Evolutionary conservation across 2,329 filamentous ascomycete genomes (phyloP).

Genomic region (Hypoxylon sp.): DNA sequence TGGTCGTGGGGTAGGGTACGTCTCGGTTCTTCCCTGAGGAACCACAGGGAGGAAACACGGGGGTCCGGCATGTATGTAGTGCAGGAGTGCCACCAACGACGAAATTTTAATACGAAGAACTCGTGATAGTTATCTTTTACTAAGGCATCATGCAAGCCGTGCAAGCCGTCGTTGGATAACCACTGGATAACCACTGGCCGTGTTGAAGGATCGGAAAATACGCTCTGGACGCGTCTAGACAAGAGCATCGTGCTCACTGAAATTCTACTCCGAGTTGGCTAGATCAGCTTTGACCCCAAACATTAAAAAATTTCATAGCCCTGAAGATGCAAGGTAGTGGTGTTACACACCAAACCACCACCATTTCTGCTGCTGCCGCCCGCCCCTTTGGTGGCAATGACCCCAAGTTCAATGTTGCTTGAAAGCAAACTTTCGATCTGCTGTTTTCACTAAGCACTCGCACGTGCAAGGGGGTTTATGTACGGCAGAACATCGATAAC

Average conservation of each 20-base stretch:
- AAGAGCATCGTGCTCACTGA: constrained; percentile 15
- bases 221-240: constrained; percentile 28
- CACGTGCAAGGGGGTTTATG: constrained; percentile 19
- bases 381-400: constrained; percentile 33
- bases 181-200: constrained; percentile 24
- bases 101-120: constrained; percentile 32
- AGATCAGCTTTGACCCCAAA: constrained; percentile 28
- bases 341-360: constrained; percentile 35
- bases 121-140: constrained; percentile 19
- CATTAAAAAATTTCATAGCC: constrained; percentile 18
- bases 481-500: constrained; percentile 13
- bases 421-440: constrained; percentile 36
- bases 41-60: constrained; percentile 8
- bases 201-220: constrained; percentile 16
- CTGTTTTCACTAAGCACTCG: constrained; percentile 18
- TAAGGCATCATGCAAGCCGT: constrained; percentile 22
- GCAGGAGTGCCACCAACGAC: constrained; percentile 19
- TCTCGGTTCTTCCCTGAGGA: constrained; percentile 16
- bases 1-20: constrained; percentile 10
- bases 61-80: constrained; percentile 7
- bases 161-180: too few species aligned
- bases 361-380: constrained; percentile 25
- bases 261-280: constrained; percentile 15
- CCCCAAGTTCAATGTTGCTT: constrained; percentile 17
- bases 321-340: constrained; percentile 12